A percentile compares a stretch with the other conserved stretches of the same genome.
Conservation (phyloP, 768 basidiomycete species). For the Heimioporus sp. region DNA sequence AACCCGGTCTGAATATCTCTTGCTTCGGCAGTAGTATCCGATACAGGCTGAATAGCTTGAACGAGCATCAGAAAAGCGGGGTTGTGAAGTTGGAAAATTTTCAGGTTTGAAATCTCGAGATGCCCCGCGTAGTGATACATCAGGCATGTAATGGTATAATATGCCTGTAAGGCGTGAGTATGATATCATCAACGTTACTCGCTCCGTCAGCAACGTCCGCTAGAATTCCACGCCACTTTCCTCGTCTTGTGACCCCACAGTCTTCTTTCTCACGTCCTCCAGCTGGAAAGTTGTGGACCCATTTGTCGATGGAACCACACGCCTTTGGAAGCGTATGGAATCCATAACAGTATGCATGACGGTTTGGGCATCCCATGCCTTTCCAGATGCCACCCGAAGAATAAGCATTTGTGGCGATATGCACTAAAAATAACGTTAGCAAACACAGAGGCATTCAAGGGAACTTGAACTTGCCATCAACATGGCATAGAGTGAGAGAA, state of each 20-base stretch:
- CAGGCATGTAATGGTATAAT: no score
- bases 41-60: no score
- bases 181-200: no score
- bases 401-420: conserved; percentile 16
- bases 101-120: no score
- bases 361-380: conserved; percentile 5
- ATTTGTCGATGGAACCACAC: background rate
- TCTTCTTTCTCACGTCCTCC: background rate
- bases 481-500: conserved; percentile 14
- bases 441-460: background rate
- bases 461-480: conserved; percentile 3
- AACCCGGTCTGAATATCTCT: no score
- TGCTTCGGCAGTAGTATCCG: no score
- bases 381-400: conserved; percentile 9
- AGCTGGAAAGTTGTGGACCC: background rate
- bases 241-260: background rate
- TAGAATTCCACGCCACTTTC: background rate
- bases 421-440: conserved; percentile 1
- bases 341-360: background rate
- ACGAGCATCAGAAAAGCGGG: no score
- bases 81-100: no score
- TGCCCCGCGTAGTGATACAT: no score
- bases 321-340: background rate
- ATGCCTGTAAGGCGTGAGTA: no score
- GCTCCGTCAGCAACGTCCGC: no score